Evolutionary conservation across 2,329 filamentous ascomycete genomes (phyloP), one percentile per base, ranked within the genome.

Genomic region (Diplodia seriata): DNA sequence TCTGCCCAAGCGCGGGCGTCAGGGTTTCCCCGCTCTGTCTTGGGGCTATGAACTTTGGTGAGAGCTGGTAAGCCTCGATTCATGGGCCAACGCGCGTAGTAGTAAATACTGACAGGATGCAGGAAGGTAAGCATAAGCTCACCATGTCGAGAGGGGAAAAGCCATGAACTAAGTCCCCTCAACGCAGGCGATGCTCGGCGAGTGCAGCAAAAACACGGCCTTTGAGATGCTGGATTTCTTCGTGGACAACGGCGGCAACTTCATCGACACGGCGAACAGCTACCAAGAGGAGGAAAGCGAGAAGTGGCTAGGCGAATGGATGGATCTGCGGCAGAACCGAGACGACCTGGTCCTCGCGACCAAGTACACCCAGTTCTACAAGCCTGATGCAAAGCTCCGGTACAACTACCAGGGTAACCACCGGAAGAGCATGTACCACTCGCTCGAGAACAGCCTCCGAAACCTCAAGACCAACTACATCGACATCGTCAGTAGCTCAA

Each of bases 171-270:
- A 36, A 55, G 53, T n/a, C 53, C n/a, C 7, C 6, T 23, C 33
- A 20, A 20, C 11, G 33, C 43, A 63, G 59, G 47, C 29, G n/a
- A 51, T 63, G 43, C 54, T 63, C 18, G 59, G 59, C n/a, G 59
- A 63, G 18, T 63, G 47, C 20, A 67, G 73, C 74, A 87, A 91
- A 74, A 81, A 86, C 57, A 84, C 84, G 1, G 83, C 86, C 1
- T 89, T 91, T 71, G 80, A 82, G 20, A 86, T 92, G 33, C 82
- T 92, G 7, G 89, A 92, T 73, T 87, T 85, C 74, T 92, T 86
- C 78, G 87, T 85, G 68, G 83, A 84, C 4, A 84, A 87, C 0
- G 88, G 88, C 4, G 90, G 90, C 26, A 92, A 63, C 59, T 63
- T 92, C 76, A 88, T 92, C 74, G 90, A 92, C 75, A 91, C 89